Percentiles rank a stretch among this genome's conserved stretches.
Evolutionary conservation across 208 protist genomes (phyloP).

Genomic region (Angomonas deanei): DNA sequence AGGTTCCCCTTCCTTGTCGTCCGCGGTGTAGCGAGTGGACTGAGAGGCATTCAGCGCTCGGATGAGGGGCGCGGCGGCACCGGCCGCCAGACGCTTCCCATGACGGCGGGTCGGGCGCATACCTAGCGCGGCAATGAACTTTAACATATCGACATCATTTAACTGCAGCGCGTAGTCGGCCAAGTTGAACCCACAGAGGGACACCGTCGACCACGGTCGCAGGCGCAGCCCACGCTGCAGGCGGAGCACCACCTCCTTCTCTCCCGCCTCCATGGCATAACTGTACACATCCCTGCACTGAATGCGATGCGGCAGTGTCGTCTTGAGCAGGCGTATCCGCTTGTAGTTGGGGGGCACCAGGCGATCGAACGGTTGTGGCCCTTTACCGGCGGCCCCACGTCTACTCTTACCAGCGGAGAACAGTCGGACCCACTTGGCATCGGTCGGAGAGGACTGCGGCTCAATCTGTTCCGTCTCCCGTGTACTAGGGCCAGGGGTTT

Average conservation of each 20-base stretch:
- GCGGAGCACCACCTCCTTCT: constrained; percentile 29
- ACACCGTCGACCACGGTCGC: constrained; percentile 44
- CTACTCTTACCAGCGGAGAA: constrained; percentile 26
- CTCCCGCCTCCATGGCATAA: constrained; percentile 46
- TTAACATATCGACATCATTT: constrained; percentile 14
- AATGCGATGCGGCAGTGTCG: constrained; percentile 42
- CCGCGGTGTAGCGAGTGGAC: background rate
- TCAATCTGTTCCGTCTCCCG: constrained; percentile 29
- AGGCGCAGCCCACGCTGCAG: constrained; percentile 42
- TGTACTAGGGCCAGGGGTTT: constrained; percentile 30
- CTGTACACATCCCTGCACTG: constrained; percentile 66
- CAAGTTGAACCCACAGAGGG: constrained; percentile 61
- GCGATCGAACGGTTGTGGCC: constrained; percentile 41
- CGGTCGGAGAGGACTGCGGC: constrained; percentile 30
- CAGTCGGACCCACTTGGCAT: constrained; percentile 13
- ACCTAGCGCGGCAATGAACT: constrained; percentile 36
- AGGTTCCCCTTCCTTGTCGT: background rate
- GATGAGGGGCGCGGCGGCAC: constrained; percentile 15
- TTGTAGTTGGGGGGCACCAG: constrained; percentile 31
- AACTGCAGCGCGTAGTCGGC: constrained; percentile 50
- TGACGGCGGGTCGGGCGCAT: constrained; percentile 32
- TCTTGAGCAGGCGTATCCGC: background rate
- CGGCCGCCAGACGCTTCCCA: constrained; percentile 11
- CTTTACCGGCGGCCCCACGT: constrained; percentile 27
- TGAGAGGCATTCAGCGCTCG: constrained; percentile 17